phyloP scores from a whole-genome alignment of 2,329 filamentous ascomycete genomes.

The Microdochium bolleyi region DNA sequence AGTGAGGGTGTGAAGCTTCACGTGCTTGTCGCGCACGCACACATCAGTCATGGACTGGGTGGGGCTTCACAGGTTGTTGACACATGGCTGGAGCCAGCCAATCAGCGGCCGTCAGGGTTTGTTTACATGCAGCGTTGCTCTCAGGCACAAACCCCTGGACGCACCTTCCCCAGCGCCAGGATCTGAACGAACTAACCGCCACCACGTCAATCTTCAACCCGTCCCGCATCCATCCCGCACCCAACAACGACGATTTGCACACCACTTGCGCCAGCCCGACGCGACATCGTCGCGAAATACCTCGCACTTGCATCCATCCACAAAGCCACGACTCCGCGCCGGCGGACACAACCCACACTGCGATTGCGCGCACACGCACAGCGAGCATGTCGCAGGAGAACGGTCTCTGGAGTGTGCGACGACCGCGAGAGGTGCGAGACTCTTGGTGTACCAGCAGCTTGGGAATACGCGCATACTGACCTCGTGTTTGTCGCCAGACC shows the following conservation, averaged over 20 bases:
- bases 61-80: background rate
- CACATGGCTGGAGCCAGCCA: slow-evolving; percentile 3
- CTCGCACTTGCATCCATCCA: background rate
- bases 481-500: slow-evolving; percentile 48
- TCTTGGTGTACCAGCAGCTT: background rate
- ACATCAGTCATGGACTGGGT: background rate
- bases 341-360: background rate
- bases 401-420: slow-evolving; percentile 84
- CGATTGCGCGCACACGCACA: background rate
- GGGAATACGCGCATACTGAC: background rate
- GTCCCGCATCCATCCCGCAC: background rate
- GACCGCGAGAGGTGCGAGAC: slow-evolving; percentile 73
- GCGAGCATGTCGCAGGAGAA: slow-evolving; percentile 72
- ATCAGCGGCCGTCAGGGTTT: slow-evolving; percentile 13
- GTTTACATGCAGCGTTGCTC: slow-evolving; percentile 16
- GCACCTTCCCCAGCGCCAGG: slow-evolving; percentile 15
- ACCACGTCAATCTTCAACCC: background rate
- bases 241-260: background rate
- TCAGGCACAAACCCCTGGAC: slow-evolving; percentile 2
- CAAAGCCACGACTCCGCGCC: background rate
- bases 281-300: background rate
- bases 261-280: background rate
- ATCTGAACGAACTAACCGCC: slow-evolving; percentile 8
- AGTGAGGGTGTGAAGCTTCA: background rate
- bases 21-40: background rate